Percentiles rank a stretch among this genome's conserved stretches.
These are phyloP conservation scores for Rhodotorula sp. DNA, from an alignment of 1,284 basidiomycete genomes.

Conservation along the genomic window DNA sequence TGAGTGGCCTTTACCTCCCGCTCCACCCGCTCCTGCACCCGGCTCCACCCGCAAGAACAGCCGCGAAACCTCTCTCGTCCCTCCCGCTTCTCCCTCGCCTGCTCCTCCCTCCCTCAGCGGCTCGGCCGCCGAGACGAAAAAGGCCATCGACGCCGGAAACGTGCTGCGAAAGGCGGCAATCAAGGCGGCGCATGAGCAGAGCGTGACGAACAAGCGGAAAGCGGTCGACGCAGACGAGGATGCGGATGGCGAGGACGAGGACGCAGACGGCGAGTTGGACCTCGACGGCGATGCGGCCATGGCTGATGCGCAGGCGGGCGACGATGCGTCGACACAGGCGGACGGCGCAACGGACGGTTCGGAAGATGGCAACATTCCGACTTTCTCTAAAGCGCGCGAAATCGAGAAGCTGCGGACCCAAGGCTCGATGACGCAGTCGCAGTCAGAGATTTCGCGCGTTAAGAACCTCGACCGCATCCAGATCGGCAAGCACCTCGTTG, in stretches of 20 bases:
- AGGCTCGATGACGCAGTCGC: constrained; percentile 98
- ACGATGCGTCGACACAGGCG: constrained; percentile 42
- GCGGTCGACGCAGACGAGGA: constrained; percentile 26
- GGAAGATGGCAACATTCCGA: constrained; percentile 49
- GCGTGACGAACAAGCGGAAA: constrained; percentile 31
- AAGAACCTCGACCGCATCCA: constrained; percentile 97
- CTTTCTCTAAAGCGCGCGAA: constrained; percentile 89
- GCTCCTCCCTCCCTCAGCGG: constrained; percentile 34
- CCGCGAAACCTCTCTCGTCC: constrained; percentile 25
- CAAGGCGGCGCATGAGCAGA: constrained; percentile 39
- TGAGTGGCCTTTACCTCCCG: constrained; percentile 75
- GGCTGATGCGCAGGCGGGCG: constrained; percentile 44
- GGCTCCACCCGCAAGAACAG: constrained; percentile 38
- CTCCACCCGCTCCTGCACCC: constrained; percentile 33
- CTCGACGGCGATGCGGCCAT: constrained; percentile 55
- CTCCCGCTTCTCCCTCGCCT: constrained; percentile 42
- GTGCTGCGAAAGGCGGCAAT: constrained; percentile 44
- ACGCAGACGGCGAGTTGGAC: constrained; percentile 45
- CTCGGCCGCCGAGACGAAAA: constrained; percentile 55
- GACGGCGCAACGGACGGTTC: constrained; percentile 6
- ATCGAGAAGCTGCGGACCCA: constrained; percentile 97
- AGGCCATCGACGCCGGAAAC: constrained; percentile 65
- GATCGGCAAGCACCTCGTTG: constrained; percentile 93
- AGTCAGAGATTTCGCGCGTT: constrained; percentile 94
- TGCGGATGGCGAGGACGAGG: constrained; percentile 45